Conservation (phyloP, 139 green algal genomes). For the Mychonastes homosphaera region DNA sequence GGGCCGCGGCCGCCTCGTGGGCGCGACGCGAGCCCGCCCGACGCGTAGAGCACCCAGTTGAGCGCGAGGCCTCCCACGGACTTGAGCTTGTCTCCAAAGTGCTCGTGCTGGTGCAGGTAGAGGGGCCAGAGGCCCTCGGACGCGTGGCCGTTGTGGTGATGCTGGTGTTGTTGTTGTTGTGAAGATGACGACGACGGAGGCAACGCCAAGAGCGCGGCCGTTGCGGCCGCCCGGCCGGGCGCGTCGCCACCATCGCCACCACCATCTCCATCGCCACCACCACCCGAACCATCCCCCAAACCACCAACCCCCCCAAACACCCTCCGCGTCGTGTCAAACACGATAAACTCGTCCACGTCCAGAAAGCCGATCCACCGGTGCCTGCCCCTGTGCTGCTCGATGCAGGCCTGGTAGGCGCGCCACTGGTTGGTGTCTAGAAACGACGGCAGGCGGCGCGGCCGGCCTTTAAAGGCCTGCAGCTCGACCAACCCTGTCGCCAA, state of each 20-base stretch:
- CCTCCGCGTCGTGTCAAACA: slow-evolving; percentile 16
- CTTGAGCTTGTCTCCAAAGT: slow-evolving; percentile 18
- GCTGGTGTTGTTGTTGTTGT: not conserved
- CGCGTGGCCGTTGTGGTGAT: not conserved
- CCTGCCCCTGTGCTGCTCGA: slow-evolving; percentile 18
- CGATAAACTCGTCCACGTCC: slow-evolving; percentile 33
- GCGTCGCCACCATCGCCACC: not conserved
- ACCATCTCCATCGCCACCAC: too few relatives aligned
- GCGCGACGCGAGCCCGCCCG: slow-evolving; percentile 6
- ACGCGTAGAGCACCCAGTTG: slow-evolving; percentile 37
- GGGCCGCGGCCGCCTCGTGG: not conserved
- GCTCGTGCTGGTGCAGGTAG: not conserved
- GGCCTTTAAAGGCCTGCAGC: slow-evolving; percentile 20
- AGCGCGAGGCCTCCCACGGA: slow-evolving; percentile 20
- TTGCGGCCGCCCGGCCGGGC: not conserved
- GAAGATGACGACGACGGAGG: not conserved
- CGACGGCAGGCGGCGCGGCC: slow-evolving; percentile 8
- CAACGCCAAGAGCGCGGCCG: not conserved
- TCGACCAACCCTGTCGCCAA: slow-evolving; percentile 18
- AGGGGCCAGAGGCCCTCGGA: not conserved
- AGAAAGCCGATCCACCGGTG: slow-evolving; percentile 34
- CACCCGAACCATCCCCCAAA: too few relatives aligned
- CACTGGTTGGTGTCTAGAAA: slow-evolving; percentile 30
- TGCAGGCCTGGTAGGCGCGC: slow-evolving; percentile 24
- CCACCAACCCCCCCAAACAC: too few relatives aligned